Evolutionary conservation across 352 stramenopile genomes (phyloP).

Genomic region (Globisporangium carolinianum): DNA sequence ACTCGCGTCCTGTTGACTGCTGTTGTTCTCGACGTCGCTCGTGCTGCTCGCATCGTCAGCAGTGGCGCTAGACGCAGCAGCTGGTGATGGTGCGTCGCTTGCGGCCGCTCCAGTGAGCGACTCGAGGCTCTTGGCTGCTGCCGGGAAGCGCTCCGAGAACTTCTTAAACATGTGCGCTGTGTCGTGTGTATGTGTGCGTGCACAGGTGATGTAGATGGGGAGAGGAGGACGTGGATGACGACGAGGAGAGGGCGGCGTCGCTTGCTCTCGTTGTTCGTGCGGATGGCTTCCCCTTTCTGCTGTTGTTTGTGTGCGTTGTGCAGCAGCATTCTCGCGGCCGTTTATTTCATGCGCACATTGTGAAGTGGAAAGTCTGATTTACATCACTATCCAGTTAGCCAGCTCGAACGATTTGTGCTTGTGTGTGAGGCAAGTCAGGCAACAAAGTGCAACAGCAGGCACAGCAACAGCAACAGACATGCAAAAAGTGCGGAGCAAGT

Average conservation of each 20-base stretch:
- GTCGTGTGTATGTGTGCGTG: neutral
- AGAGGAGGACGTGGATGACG: neutral
- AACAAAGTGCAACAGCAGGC: neutral
- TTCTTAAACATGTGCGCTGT: slow-evolving; percentile 60
- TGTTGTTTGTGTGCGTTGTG: neutral
- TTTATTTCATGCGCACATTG: slow-evolving; percentile 6
- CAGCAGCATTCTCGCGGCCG: neutral
- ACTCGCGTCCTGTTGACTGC: slow-evolving; percentile 2
- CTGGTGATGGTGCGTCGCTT: neutral
- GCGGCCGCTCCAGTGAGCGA: slow-evolving; percentile 30
- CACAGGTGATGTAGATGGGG: neutral
- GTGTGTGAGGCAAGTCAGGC: too few relatives aligned
- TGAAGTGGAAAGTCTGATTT: neutral
- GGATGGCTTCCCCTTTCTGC: slow-evolving; percentile 6
- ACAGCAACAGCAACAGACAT: slow-evolving; percentile 11
- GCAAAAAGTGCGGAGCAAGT: slow-evolving; percentile 51
- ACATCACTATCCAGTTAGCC: neutral
- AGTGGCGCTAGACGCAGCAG: too few relatives aligned
- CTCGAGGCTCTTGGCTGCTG: slow-evolving; percentile 60
- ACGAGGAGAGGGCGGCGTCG: neutral
- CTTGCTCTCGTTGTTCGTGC: neutral
- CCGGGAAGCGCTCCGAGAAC: slow-evolving; percentile 68
- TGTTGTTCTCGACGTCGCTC: slow-evolving; percentile 5
- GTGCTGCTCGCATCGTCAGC: slow-evolving; percentile 7
- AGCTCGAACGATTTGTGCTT: too few relatives aligned